Percentiles rank a stretch among this genome's conserved stretches.
phyloP scores from a whole-genome alignment of 2,329 filamentous ascomycete species.

The Eutypella sp. region DNA sequence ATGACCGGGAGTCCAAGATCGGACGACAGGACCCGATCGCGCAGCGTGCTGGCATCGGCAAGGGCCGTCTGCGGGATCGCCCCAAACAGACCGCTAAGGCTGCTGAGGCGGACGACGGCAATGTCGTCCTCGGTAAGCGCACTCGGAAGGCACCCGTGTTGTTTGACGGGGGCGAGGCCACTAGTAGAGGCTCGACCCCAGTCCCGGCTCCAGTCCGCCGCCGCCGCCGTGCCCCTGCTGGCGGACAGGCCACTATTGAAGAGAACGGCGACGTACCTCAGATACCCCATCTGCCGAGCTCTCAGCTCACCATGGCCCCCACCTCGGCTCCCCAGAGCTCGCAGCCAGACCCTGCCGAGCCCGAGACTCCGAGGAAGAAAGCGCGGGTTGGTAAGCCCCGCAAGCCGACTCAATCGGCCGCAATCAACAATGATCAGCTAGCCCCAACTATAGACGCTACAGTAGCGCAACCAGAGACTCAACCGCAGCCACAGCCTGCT shows the following conservation, averaged over 20 bases:
- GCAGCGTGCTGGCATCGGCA: constrained; percentile 51
- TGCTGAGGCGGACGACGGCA: constrained; percentile 45
- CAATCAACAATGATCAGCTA: constrained; percentile 14
- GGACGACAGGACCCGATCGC: constrained; percentile 54
- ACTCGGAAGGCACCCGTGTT: constrained; percentile 47
- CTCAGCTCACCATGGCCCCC: constrained; percentile 5
- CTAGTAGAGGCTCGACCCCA: constrained; percentile 49
- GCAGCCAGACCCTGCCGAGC: constrained; percentile 11
- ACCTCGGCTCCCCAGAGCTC: constrained; percentile 5
- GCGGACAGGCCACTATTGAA: constrained; percentile 13
- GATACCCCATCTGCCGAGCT: neutral
- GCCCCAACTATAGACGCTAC: constrained; percentile 9
- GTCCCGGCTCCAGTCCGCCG: constrained; percentile 24
- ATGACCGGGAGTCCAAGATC: constrained; percentile 51
- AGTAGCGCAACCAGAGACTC: constrained; percentile 1
- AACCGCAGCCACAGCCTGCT: constrained; percentile 2
- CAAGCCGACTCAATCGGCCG: constrained; percentile 20
- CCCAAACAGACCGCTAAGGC: constrained; percentile 54
- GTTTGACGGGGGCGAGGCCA: constrained; percentile 46
- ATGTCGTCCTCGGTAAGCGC: constrained; percentile 47
- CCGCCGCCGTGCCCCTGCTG: constrained; percentile 22
- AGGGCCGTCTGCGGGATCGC: constrained; percentile 51
- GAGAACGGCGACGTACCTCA: constrained; percentile 16
- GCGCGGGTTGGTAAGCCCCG: constrained; percentile 26
- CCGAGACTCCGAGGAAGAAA: constrained; percentile 24